Percentiles rank a stretch among this genome's conserved stretches.
Evolutionary conservation across 2,329 filamentous ascomycete species (phyloP).

Genomic region (Diaporthe batatas): DNA sequence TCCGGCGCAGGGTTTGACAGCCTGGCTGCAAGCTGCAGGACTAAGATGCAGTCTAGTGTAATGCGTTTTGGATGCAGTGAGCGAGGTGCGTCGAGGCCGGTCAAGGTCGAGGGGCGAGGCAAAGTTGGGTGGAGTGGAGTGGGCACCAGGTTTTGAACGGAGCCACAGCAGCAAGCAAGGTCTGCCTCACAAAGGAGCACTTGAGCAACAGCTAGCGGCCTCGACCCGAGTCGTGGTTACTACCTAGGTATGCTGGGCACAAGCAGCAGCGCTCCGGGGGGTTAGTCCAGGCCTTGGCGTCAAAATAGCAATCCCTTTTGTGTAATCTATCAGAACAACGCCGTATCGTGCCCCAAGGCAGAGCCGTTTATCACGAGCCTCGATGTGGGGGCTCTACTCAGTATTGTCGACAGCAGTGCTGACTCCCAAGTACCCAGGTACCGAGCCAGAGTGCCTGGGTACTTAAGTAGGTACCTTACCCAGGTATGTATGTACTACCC

Average conservation of each 20-base stretch:
- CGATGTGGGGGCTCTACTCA: neutral
- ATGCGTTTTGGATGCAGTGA: neutral
- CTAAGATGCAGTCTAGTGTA: neutral
- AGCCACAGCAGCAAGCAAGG: constrained; percentile 22
- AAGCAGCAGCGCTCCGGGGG: no score
- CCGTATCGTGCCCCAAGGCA: neutral
- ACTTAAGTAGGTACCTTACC: no score
- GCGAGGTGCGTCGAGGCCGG: neutral
- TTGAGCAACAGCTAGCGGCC: constrained; percentile 2
- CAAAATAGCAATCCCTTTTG: neutral
- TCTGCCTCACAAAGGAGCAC: neutral
- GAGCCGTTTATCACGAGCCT: constrained; percentile 2
- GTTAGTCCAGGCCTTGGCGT: neutral
- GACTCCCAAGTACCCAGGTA: neutral
- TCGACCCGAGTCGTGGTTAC: constrained; percentile 1
- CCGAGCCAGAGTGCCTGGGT: no score
- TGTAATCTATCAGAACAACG: neutral
- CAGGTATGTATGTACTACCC: no score
- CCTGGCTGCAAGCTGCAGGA: neutral
- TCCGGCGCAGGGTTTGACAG: neutral
- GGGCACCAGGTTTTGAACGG: constrained; percentile 19
- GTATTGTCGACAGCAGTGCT: neutral
- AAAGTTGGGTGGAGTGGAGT: constrained; percentile 8
- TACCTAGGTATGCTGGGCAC: neutral
- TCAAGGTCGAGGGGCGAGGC: neutral